Evolutionary conservation across 306 rosid genomes (phyloP), one percentile per base, ranked within the genome.

Genomic region (Erythrophleum fordii): DNA sequence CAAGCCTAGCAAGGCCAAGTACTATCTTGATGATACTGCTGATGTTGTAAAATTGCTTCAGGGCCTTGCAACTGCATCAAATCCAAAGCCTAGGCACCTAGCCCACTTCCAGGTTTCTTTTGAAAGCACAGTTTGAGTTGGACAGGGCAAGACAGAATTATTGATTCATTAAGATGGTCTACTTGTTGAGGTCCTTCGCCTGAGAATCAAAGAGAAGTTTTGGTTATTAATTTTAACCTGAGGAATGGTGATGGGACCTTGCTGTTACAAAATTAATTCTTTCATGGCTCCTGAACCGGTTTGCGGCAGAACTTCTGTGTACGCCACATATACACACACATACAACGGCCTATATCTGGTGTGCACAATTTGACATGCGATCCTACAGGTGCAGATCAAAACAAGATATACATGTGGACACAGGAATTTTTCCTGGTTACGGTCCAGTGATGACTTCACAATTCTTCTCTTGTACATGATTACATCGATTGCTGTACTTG

Each of bases 1-100:
- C 69, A 92, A 92, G 80, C 97, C 94, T 10, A 92, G 97, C 85
- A 92, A 92, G 84, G 97, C 97, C 29, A 92, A 87, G 81, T 92
- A 90, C 77, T 92, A 86, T 73, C 94, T 92, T 11, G 92, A 92
- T 11, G 97, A 92, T 74, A 31, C 87, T 51, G 10, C 84, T 16
- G 97, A 92, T 39, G 97, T 92, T 28, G 67, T 85, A 35, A 90
- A 81, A 77, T 68, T 92, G 83, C 97, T 92, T 48, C 82, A 90
- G 51, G 90, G 91, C 72, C 92, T 92, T 41, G 90, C 90, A 11
- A n/a, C 81, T 39, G 89, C 97, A 48, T 87, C 94, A 56, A 78
- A 41, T 39, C 97, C 97, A 52, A 90, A 83, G 84, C 97, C 91
- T 5, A 79, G 85, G 52, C 83, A 82, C 65, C 84, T 84, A 22